These are phyloP conservation scores for Kodamaea sagamina DNA, from an alignment of 805 yeast species.

Conservation along the genomic window DNA sequence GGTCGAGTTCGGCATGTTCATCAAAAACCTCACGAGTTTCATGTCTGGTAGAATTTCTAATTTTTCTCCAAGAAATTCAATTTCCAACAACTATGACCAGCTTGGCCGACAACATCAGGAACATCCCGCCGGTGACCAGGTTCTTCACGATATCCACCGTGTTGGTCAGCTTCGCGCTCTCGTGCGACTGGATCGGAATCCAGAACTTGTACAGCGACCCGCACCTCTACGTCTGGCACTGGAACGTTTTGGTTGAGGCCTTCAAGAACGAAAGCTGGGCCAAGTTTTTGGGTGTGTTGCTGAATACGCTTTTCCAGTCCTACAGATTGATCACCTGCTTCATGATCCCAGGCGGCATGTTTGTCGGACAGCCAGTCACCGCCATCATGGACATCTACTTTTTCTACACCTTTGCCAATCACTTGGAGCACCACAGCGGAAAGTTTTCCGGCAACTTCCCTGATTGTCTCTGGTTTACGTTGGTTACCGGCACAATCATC, in stretches of 20 bases:
- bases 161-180: constrained; percentile 6
- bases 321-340: constrained; percentile 54
- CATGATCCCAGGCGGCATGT: constrained; percentile 42
- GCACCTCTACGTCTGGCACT: neutral
- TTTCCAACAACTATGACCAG: constrained; percentile 6
- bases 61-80: neutral
- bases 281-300: constrained; percentile 4
- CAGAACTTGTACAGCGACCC: neutral
- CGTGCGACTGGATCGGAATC: neutral
- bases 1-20: constrained; percentile 64
- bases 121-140: constrained; percentile 65
- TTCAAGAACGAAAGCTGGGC: constrained; percentile 12
- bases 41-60: constrained; percentile 23
- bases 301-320: constrained; percentile 29
- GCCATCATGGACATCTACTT: constrained; percentile 53
- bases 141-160: constrained; percentile 50
- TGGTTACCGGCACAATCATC: constrained; percentile 51
- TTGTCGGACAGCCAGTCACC: constrained; percentile 22
- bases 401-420: constrained; percentile 57
- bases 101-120: constrained; percentile 24
- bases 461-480: constrained; percentile 57
- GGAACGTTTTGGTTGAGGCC: constrained; percentile 5
- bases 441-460: constrained; percentile 51
- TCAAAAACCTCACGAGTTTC: constrained; percentile 76
- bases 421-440: constrained; percentile 48